Base-by-base conservation (phyloP, 345 rosid genomes). In the Lepidium sativum region DNA sequence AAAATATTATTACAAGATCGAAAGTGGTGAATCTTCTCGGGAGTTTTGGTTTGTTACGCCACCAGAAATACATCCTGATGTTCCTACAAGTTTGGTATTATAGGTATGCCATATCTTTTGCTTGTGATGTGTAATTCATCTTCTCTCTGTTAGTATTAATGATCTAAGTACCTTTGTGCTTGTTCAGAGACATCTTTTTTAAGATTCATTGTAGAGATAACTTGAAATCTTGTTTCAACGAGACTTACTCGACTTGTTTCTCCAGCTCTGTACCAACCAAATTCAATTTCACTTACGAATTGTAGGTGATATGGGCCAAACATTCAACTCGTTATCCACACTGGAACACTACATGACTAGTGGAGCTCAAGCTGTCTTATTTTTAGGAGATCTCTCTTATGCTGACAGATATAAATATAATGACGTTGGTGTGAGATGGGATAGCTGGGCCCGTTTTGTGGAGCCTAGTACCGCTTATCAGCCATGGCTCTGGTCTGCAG, bases 401-500 rank as follows among this genome's bases (percentile, higher is more conserved):
- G 95, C 99, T 68, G 97, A 94, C 71, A 80, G 97, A 65, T 94
- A 94, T 72, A 56, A 70, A 59, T 86, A 84, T 63, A 79, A 79
- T 51, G 91, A 94, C 51, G 95, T 90, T 69, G 92, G 95, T 45
- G 52, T 78, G 20, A 74, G 97, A 65, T 94, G 97, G 99, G 97
- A 94, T 76, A 72, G 86, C 12, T 94, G 97, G 99, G 99, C 89
- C 14, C 89, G 91, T 55, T 90, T 94, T 65, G 77, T 80, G 57
- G 99, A 94, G 84, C 78, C 7, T 54, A 84, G 91, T 78, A 74
- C 96, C 15, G 99, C 99, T 57, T 94, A 83, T 81, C 95, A 86
- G 70, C 97, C 97, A 10, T 94, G 97, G 99, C 73, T 88, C 51
- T 94, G 96, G 96, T 80, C 88, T 75, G 96, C 82, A 65, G 97